These are phyloP conservation scores for Citrullus colocynthis DNA, from an alignment of 306 rosid species.

Conservation along the genomic window DNA sequence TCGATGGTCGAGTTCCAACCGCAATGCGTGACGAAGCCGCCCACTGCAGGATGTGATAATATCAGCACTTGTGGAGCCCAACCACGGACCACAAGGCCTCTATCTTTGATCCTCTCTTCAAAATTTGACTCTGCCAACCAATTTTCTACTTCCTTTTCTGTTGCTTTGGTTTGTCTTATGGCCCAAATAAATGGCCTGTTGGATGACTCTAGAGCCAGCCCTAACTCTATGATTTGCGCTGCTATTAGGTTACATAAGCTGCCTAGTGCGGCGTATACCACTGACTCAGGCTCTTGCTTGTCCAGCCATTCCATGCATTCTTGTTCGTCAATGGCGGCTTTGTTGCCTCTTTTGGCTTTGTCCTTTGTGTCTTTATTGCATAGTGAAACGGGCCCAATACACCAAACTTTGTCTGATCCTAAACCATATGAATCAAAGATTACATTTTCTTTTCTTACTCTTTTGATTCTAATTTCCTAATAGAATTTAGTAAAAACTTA, in stretches of 20 bases:
- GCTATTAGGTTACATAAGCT: conserved; percentile 10
- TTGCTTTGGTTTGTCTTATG: neutral
- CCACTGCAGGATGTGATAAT: conserved; percentile 18
- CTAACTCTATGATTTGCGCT: conserved; percentile 19
- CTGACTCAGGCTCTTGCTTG: conserved; percentile 13
- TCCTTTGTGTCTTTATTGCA: conserved; percentile 30
- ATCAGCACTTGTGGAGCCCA: conserved; percentile 24
- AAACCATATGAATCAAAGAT: too few relatives aligned
- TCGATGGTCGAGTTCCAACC: conserved; percentile 65
- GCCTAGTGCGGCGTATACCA: conserved; percentile 44
- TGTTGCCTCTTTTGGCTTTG: conserved; percentile 42
- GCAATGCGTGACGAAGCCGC: conserved; percentile 56
- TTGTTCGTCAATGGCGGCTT: conserved; percentile 17
- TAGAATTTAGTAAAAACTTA: too few relatives aligned
- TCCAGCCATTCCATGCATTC: conserved; percentile 38
- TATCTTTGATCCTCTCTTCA: conserved; percentile 10
- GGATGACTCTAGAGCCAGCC: conserved; percentile 19
- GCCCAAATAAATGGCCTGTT: conserved; percentile 26
- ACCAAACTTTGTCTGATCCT: conserved; percentile 36
- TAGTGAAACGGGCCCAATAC: conserved; percentile 22
- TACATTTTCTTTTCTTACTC: too few relatives aligned
- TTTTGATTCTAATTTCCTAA: too few relatives aligned
- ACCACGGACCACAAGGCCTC: conserved; percentile 11
- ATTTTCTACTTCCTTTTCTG: conserved; percentile 18
- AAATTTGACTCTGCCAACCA: neutral